Conservation (phyloP, 164 flowering plant genomes). For the Chloranthus sessilifolius region DNA sequence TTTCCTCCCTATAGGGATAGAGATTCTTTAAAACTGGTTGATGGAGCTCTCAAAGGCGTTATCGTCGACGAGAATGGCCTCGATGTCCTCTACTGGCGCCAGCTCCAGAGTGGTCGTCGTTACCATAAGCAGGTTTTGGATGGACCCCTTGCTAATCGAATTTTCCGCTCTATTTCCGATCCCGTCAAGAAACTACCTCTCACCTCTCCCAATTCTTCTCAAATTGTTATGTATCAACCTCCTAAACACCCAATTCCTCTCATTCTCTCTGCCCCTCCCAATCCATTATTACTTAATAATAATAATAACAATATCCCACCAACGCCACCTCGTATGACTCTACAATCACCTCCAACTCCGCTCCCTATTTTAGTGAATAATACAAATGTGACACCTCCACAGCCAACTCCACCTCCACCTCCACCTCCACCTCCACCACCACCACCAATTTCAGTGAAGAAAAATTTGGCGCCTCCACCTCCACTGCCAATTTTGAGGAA, state of each 20-base stretch:
- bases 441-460: too few species aligned
- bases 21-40: slow-evolving; percentile 24
- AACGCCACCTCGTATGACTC: slow-evolving; percentile 14
- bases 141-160: background rate
- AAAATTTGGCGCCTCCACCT: too few species aligned
- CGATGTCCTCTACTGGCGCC: slow-evolving; percentile 85
- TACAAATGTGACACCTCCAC: too few species aligned
- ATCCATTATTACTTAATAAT: too few species aligned
- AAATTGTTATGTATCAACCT: background rate
- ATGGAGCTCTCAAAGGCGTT: slow-evolving; percentile 53
- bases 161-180: slow-evolving; percentile 6
- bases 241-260: background rate
- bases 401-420: slow-evolving; percentile 26
- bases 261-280: slow-evolving; percentile 1
- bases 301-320: too few species aligned
- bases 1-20: slow-evolving; percentile 10
- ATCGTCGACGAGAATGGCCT: slow-evolving; percentile 87
- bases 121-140: slow-evolving; percentile 23
- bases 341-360: slow-evolving; percentile 26
- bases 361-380: too few species aligned
- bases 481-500: too few species aligned
- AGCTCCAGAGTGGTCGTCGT: slow-evolving; percentile 33
- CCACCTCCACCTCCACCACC: slow-evolving; percentile 20
- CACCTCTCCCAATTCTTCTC: background rate
- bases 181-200: background rate